phyloP scores from a whole-genome alignment of 352 stramenopile species.

The Achlya hypogyna region DNA sequence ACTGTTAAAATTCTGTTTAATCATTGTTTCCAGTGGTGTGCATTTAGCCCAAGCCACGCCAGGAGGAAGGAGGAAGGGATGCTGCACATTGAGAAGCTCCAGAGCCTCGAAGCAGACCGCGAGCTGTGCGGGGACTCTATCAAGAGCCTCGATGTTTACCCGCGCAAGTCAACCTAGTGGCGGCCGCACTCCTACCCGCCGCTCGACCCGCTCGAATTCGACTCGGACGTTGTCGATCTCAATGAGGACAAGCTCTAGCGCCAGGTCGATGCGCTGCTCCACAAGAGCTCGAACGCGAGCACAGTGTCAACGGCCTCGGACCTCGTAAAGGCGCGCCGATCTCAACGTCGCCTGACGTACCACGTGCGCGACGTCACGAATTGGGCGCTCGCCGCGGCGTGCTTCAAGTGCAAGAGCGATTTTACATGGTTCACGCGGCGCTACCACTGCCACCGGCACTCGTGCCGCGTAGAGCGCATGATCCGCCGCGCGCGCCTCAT shows the following conservation, averaged over 20 bases:
- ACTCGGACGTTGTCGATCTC: neutral
- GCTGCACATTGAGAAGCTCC: slow-evolving; percentile 11
- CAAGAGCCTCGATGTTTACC: neutral
- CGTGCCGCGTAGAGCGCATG: too few relatives aligned
- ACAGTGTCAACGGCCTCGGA: neutral
- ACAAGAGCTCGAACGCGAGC: neutral
- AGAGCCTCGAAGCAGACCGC: neutral
- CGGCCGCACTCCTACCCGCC: neutral
- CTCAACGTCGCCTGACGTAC: neutral
- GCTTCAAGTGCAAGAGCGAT: slow-evolving; percentile 4
- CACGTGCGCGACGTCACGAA: slow-evolving; percentile 1
- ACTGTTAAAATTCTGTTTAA: too few relatives aligned
- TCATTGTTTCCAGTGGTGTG: too few relatives aligned
- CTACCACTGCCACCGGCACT: slow-evolving; percentile 11
- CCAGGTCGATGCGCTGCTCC: slow-evolving; percentile 1
- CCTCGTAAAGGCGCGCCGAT: neutral
- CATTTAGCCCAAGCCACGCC: too few relatives aligned
- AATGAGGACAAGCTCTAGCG: slow-evolving; percentile 4
- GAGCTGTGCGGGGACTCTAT: neutral
- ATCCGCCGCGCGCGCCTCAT: too few relatives aligned
- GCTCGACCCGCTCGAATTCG: neutral
- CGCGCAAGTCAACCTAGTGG: slow-evolving; percentile 3
- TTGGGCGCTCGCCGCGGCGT: neutral
- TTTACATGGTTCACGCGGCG: slow-evolving; percentile 8
- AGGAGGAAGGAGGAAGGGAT: too few relatives aligned